Percentiles rank a stretch among this genome's conserved stretches.
phyloP scores from a whole-genome alignment of 2,329 filamentous ascomycete species.

The Stagonosporopsis tanaceti region DNA sequence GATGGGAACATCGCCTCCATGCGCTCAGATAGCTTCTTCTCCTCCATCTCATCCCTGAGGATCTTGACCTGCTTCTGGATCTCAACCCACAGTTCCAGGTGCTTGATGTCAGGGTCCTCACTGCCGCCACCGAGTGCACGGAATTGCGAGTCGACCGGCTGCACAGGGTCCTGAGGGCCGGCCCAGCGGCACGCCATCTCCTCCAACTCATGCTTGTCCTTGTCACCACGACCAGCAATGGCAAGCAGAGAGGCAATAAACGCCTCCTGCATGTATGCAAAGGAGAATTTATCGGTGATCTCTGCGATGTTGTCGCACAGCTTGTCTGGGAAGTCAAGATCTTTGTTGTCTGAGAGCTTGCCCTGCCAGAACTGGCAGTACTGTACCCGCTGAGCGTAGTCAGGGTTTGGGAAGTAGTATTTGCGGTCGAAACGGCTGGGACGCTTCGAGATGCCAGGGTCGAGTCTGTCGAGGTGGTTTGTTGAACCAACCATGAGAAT shows the following conservation, averaged over 20 bases:
- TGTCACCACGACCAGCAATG: slow-evolving; percentile 39
- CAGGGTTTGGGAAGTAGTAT: slow-evolving; percentile 55
- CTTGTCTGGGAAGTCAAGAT: slow-evolving; percentile 53
- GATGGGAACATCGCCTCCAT: slow-evolving; percentile 11
- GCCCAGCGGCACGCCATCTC: slow-evolving; percentile 30
- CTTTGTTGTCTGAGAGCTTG: slow-evolving; percentile 49
- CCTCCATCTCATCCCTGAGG: slow-evolving; percentile 51
- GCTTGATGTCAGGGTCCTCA: slow-evolving; percentile 40
- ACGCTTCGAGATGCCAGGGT: slow-evolving; percentile 66
- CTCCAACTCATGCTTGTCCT: slow-evolving; percentile 18
- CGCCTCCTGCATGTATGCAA: slow-evolving; percentile 57
- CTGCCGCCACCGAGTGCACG: slow-evolving; percentile 6
- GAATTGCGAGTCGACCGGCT: slow-evolving; percentile 10
- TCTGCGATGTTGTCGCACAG: slow-evolving; percentile 51
- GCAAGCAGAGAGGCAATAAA: slow-evolving; percentile 53
- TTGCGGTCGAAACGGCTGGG: slow-evolving; percentile 58
- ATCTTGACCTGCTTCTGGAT: slow-evolving; percentile 55
- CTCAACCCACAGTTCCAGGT: slow-evolving; percentile 52
- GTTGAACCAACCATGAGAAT: slow-evolving; percentile 74
- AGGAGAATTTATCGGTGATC: slow-evolving; percentile 55
- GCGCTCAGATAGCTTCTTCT: slow-evolving; percentile 24
- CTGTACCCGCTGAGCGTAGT: slow-evolving; percentile 48
- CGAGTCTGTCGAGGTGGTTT: slow-evolving; percentile 70
- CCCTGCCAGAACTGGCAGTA: slow-evolving; percentile 57
- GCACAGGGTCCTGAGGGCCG: slow-evolving; percentile 40